Evolutionary conservation across 306 rosid genomes (phyloP).

Genomic region (Clitoria ternatea): DNA sequence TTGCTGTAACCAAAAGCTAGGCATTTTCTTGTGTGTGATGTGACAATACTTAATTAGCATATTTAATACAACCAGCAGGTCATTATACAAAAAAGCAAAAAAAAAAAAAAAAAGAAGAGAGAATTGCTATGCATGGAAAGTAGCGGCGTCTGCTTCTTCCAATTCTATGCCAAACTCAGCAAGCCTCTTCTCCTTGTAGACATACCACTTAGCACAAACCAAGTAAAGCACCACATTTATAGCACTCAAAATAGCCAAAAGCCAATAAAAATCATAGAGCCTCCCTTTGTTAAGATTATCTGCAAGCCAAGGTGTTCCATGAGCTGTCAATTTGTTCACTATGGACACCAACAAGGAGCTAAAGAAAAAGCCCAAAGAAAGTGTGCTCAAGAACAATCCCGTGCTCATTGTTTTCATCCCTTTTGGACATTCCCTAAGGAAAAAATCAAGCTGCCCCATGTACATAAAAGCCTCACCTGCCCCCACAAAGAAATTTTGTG

Average conservation of each 20-base stretch:
- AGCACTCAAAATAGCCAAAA: conserved; percentile 62
- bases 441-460: conserved; percentile 78
- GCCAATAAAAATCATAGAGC: conserved; percentile 85
- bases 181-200: conserved; percentile 77
- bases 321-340: conserved; percentile 57
- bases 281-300: conserved; percentile 72
- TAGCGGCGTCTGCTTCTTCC: conserved; percentile 42
- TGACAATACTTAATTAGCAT: neutral
- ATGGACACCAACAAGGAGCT: conserved; percentile 66
- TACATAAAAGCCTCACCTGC: conserved; percentile 82
- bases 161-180: conserved; percentile 59
- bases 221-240: conserved; percentile 57
- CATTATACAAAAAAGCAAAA: neutral
- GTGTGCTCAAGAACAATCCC: conserved; percentile 76
- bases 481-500: conserved; percentile 82
- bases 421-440: conserved; percentile 77
- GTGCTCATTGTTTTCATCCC: conserved; percentile 97
- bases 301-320: conserved; percentile 67
- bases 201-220: conserved; percentile 76
- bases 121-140: conserved; percentile 21
- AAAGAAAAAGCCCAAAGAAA: conserved; percentile 73
- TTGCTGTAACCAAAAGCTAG: neutral
- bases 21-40: neutral
- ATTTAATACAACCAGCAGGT: neutral
- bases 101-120: neutral